phyloP scores from a whole-genome alignment of 805 yeast species.

The Teunomyces gatunensis region DNA sequence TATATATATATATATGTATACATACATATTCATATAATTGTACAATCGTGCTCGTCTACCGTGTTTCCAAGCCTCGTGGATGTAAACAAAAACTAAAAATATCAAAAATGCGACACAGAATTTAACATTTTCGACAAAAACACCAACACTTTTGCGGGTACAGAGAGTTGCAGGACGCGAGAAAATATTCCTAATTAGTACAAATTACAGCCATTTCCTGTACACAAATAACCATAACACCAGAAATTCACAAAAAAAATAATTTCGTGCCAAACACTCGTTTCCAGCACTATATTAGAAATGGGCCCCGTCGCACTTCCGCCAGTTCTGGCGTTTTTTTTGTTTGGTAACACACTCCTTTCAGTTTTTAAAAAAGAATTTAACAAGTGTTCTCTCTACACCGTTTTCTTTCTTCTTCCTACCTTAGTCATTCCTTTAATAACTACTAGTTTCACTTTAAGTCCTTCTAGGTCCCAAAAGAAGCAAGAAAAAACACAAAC shows the following conservation, averaged over 20 bases:
- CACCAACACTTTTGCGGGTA: not conserved
- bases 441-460: not conserved
- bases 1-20: too few relatives aligned
- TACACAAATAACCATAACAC: not conserved
- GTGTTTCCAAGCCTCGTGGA: not conserved
- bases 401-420: not conserved
- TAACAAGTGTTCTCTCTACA: constrained; percentile 2
- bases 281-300: not conserved
- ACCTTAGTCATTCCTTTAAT: constrained; percentile 9
- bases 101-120: constrained; percentile 3
- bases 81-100: not conserved
- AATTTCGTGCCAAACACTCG: not conserved
- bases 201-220: not conserved
- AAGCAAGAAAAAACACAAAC: too few relatives aligned
- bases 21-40: too few relatives aligned
- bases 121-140: not conserved
- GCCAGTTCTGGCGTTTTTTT: not conserved
- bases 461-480: not conserved
- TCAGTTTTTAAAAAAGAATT: not conserved
- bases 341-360: not conserved
- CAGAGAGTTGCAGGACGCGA: not conserved
- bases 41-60: too few relatives aligned
- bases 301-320: constrained; percentile 1
- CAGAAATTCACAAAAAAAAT: not conserved
- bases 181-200: not conserved